Evolutionary conservation across 2,329 filamentous ascomycete species (phyloP).

Genomic region (Purpureocillium lavendulum): DNA sequence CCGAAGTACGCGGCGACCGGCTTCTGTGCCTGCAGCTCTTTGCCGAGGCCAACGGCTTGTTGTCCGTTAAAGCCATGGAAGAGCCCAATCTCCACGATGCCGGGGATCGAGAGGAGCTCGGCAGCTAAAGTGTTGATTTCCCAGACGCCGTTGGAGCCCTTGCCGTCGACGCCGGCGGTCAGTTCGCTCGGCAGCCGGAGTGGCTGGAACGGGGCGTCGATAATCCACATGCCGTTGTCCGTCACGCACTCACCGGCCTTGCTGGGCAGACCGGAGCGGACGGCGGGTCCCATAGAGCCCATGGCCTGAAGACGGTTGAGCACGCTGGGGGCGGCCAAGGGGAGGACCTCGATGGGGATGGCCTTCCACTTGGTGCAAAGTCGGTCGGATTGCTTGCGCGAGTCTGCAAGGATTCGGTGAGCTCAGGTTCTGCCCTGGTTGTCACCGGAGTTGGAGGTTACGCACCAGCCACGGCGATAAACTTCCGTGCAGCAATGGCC

Average conservation of each 20-base stretch:
- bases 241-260: conserved; percentile 72
- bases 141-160: conserved; percentile 56
- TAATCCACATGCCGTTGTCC: conserved; percentile 61
- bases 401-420: conserved; percentile 46
- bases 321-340: conserved; percentile 71
- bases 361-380: conserved; percentile 71
- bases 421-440: not conserved
- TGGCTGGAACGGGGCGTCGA: conserved; percentile 81
- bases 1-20: conserved; percentile 94
- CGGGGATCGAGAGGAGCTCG: conserved; percentile 71
- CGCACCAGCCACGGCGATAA: conserved; percentile 77
- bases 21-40: conserved; percentile 69
- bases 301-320: conserved; percentile 63
- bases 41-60: conserved; percentile 44
- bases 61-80: conserved; percentile 77
- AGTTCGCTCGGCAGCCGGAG: conserved; percentile 56
- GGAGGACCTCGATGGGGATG: conserved; percentile 90
- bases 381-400: conserved; percentile 75
- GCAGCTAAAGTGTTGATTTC: conserved; percentile 68
- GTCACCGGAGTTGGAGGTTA: conserved; percentile 7
- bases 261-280: conserved; percentile 64
- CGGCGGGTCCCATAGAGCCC: conserved; percentile 60
- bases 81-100: conserved; percentile 85
- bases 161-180: conserved; percentile 37
- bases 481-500: conserved; percentile 72